Evolutionary conservation across 495 filamentous ascomycete species (phyloP), one percentile per base, ranked within the genome.

Genomic region (Sporormia fimetaria): DNA sequence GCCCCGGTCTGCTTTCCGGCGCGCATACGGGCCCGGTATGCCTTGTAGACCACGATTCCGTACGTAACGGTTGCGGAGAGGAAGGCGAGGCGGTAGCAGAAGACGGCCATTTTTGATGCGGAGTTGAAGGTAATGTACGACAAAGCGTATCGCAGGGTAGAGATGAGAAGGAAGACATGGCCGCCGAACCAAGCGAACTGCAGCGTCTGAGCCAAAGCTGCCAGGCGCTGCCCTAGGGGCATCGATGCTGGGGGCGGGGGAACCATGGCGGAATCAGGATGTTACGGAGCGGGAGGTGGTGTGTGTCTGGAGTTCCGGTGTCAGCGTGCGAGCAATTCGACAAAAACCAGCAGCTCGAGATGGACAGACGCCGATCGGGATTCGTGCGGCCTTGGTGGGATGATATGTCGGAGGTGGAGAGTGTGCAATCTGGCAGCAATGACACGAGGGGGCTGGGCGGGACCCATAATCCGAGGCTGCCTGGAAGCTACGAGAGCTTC

Each of bases 11-110:
- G 68, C 47, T 74, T 71, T 27, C 73, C 65, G 29, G 65, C 63
- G 46, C 66, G 65, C 56, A 67, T 70, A 41, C 83, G 77, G 44
- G 90, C 82, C 41, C 87, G 77, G 65, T 82, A 87, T 36, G 84
- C 85, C 73, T 98, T 98, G 72, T 93, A 96, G n/a, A 96, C 92
- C 14, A 98, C 90, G 44, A 98, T 95, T 48, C 92, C 90, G 63
- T 98, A 98, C 2, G 90, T 96, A 20, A 74, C 74, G 9, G 87
- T 83, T 0, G 90, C 90, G 6, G 84, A 75, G 40, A 94, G 39
- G 60, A 96, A 98, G 27, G 87, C 81, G 23, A 81, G 69, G 49
- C 92, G 87, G 62, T 98, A 98, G 43, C 78, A 77, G 58, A 92
- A 74, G 37, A 70, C 67, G 21, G 88, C 87, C 67, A 74, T 71